A percentile compares a stretch with the other conserved stretches of the same genome.
Conservation (phyloP, 768 basidiomycete species). For the Nevesoporus exiguus region DNA sequence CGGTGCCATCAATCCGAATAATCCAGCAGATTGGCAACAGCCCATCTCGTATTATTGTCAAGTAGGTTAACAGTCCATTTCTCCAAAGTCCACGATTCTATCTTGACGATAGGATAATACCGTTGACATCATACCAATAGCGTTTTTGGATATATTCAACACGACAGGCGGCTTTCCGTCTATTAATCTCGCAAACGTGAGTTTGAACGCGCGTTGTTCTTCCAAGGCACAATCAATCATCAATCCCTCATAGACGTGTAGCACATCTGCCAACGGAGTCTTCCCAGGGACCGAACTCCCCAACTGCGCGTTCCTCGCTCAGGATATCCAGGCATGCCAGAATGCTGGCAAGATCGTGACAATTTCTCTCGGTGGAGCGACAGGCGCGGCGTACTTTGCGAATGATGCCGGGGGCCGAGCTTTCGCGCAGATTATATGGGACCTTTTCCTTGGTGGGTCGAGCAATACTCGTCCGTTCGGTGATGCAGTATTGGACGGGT, state of each 20-base stretch:
- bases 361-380: constrained; percentile 60
- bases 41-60: constrained; percentile 33
- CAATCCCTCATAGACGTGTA: constrained; percentile 50
- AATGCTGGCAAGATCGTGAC: constrained; percentile 60
- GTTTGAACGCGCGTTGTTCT: not conserved
- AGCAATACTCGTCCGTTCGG: constrained; percentile 70
- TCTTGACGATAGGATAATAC: constrained; percentile 42
- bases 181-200: constrained; percentile 58
- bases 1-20: constrained; percentile 30
- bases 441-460: constrained; percentile 62
- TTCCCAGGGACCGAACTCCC: constrained; percentile 63
- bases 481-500: constrained; percentile 70
- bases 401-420: constrained; percentile 53
- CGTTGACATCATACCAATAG: constrained; percentile 58
- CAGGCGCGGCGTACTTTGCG: constrained; percentile 58
- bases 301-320: constrained; percentile 58
- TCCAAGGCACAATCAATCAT: not conserved
- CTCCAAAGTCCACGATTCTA: not conserved
- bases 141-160: constrained; percentile 60
- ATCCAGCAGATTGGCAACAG: constrained; percentile 33
- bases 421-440: constrained; percentile 69
- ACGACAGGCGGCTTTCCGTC: constrained; percentile 55
- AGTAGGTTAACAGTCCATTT: constrained; percentile 4
- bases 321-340: constrained; percentile 64
- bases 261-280: constrained; percentile 48